Conservation (phyloP, 2,329 filamentous ascomycete genomes). For the Sarocladiaceae sp. region DNA sequence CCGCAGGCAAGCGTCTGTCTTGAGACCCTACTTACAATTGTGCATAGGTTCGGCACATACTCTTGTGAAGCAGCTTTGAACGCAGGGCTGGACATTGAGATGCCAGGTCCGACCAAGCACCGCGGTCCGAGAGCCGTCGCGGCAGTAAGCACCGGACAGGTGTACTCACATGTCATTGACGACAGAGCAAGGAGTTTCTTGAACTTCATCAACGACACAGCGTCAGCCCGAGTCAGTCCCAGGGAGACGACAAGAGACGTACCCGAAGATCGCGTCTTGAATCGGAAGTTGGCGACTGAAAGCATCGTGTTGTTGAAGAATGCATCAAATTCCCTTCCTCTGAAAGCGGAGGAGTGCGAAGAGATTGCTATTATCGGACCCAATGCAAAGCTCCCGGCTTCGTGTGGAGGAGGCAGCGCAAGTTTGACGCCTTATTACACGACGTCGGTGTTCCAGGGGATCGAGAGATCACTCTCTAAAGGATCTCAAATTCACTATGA, state of each 20-base stretch:
- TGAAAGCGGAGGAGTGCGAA: constrained; percentile 24
- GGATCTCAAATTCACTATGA: constrained; percentile 15
- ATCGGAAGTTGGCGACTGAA: not conserved
- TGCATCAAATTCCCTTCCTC: constrained; percentile 49
- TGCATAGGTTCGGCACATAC: constrained; percentile 27
- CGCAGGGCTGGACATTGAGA: constrained; percentile 24
- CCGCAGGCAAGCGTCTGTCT: not conserved
- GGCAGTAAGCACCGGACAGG: constrained; percentile 21
- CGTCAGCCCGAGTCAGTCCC: not conserved
- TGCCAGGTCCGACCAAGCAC: constrained; percentile 27
- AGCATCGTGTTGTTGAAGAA: constrained; percentile 65
- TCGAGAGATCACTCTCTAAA: constrained; percentile 15
- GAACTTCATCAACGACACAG: constrained; percentile 11
- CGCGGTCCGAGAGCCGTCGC: constrained; percentile 17
- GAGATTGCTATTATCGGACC: constrained; percentile 50
- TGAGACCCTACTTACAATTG: constrained; percentile 15
- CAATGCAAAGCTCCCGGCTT: constrained; percentile 37
- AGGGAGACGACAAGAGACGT: not conserved
- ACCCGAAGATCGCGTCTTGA: not conserved
- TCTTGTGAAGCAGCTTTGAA: constrained; percentile 25
- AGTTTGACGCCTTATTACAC: constrained; percentile 26
- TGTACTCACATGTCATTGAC: constrained; percentile 17
- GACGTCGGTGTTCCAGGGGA: constrained; percentile 25
- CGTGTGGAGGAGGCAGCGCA: constrained; percentile 29
- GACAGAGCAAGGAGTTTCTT: constrained; percentile 21